Evolutionary conservation across 768 basidiomycete species (phyloP), one percentile per base, ranked within the genome.

Genomic region (Bullera alba): DNA sequence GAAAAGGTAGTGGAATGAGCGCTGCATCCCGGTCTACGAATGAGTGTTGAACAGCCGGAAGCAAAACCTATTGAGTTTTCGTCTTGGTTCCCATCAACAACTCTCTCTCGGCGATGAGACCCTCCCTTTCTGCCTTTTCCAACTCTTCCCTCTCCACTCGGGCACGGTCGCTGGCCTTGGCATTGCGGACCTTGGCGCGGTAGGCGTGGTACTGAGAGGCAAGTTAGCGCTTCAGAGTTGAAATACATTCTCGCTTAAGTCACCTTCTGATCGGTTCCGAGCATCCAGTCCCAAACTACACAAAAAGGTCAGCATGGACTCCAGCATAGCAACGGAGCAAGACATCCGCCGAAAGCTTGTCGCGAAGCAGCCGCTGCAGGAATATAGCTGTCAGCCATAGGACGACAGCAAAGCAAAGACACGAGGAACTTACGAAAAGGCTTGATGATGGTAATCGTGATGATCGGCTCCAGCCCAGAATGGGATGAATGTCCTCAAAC

Each of bases 361-460:
- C 7, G 87, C 86, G 71, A 80, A 93, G 78, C 92, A 92, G 55
- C 71, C 69, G n/a, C n/a, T 38, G 54, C 39, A 43, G 57, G 58
- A 12, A 55, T 55, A 29, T 37, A 41, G 17, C 12, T 8, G 17
- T 26, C 23, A 2, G 36, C 10, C n/a, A 7, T 8, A 28, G 14
- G 48, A n/a, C 30, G 35, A 50, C 38, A 14, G 4, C 17, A n/a
- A 46, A 28, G 22, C 46, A 17, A 30, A 10, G 38, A 10, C 19
- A 27, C 27, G n/a, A n/a, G n/a, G n/a, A n/a, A n/a, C n/a, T n/a
- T n/a, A n/a, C n/a, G n/a, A 78, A 91, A 90, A 93, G 3, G 86
- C 84, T 86, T 90, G 87, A 75, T 99, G 93, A 74, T 97, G 93
- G 81, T 90, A 96, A 69, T 96, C 92, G 71, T 95, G 92, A 75